Conservation (phyloP, 257 asterid genomes). For the Thymus quinquecostatus region DNA sequence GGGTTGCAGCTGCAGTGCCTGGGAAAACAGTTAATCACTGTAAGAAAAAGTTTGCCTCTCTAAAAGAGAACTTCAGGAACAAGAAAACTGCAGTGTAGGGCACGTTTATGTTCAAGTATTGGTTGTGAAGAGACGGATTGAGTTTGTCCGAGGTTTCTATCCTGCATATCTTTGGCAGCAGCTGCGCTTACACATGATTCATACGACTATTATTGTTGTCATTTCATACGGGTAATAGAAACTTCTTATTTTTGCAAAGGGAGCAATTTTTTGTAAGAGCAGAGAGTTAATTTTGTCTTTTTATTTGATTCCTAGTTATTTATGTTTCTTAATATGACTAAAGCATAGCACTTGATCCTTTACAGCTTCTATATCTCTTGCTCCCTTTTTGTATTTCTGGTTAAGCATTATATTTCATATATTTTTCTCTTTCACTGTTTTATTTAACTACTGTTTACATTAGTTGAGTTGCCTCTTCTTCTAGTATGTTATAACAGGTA, state of each 20-base stretch:
- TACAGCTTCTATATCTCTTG: slow-evolving; percentile 12
- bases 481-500: not conserved
- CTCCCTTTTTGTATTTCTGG: not conserved
- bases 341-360: not conserved
- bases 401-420: not conserved
- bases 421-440: not conserved
- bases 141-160: slow-evolving; percentile 20
- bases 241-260: slow-evolving; percentile 28
- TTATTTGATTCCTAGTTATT: not conserved
- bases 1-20: slow-evolving; percentile 78
- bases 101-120: slow-evolving; percentile 2
- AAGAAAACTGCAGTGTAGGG: slow-evolving; percentile 57
- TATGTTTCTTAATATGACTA: slow-evolving; percentile 5
- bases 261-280: slow-evolving; percentile 28
- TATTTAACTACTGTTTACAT: not conserved
- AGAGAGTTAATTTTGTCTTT: slow-evolving; percentile 27
- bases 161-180: slow-evolving; percentile 26
- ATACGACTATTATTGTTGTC: slow-evolving; percentile 30
- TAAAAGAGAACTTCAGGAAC: slow-evolving; percentile 90
- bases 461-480: not conserved
- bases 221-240: slow-evolving; percentile 23
- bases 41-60: slow-evolving; percentile 67
- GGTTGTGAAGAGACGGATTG: slow-evolving; percentile 22
- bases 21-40: slow-evolving; percentile 77
- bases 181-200: slow-evolving; percentile 24